These are phyloP conservation scores for Salix viminalis DNA, from an alignment of 345 rosid genomes.

Conservation along the genomic window DNA sequence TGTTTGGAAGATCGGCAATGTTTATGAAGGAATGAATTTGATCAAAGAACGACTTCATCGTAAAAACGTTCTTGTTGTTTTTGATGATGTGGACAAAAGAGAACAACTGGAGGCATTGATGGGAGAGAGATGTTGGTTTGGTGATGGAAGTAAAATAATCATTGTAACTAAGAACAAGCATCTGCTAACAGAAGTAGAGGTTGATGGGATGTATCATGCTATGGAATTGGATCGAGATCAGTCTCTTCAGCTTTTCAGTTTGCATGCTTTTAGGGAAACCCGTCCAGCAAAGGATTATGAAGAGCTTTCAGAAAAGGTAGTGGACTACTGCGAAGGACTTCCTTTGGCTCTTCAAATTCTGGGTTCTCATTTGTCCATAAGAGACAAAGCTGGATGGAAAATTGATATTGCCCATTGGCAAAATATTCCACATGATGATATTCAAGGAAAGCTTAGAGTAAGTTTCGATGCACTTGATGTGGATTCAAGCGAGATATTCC, in stretches of 20 bases:
- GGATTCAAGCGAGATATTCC: no score
- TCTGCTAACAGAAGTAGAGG: neutral
- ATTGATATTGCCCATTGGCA: neutral
- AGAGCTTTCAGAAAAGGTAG: neutral
- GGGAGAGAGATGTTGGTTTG: neutral
- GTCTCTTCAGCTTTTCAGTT: neutral
- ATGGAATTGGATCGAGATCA: neutral
- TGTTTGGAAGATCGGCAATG: neutral
- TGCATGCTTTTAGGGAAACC: constrained; percentile 1
- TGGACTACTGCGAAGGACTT: neutral
- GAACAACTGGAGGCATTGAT: neutral
- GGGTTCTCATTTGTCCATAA: constrained; percentile 1
- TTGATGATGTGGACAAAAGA: constrained; percentile 1
- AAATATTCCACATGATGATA: no score
- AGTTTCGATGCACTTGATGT: no score
- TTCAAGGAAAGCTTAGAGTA: no score
- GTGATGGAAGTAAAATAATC: neutral
- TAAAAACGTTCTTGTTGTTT: constrained; percentile 1
- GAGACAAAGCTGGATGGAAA: neutral
- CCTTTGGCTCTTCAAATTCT: neutral
- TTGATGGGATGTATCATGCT: neutral
- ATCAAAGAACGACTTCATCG: neutral
- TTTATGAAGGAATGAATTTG: neutral
- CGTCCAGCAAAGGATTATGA: neutral
- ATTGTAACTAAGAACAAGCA: neutral